phyloP scores from a whole-genome alignment of 2,329 filamentous ascomycete genomes.

The Cryphonectria naterciae region DNA sequence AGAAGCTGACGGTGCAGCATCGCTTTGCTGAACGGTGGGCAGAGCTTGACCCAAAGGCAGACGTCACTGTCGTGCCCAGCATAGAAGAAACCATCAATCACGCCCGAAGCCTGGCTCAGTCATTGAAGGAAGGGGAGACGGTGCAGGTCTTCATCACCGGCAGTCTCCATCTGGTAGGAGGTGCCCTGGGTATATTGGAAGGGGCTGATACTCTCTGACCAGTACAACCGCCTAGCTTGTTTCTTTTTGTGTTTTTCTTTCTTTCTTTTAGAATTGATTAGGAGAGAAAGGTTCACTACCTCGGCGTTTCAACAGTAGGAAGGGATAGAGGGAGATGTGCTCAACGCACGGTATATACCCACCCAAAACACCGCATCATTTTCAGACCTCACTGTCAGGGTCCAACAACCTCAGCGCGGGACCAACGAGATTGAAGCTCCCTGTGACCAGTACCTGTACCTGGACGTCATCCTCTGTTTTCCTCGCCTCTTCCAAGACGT shows the following conservation, averaged over 20 bases:
- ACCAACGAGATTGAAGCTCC: slow-evolving; percentile 66
- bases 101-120: slow-evolving; percentile 43
- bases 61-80: slow-evolving; percentile 53
- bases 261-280: slow-evolving; percentile 8
- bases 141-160: slow-evolving; percentile 54
- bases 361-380: slow-evolving; percentile 22
- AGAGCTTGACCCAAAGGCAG: slow-evolving; percentile 49
- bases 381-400: slow-evolving; percentile 31
- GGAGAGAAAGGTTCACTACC: not conserved
- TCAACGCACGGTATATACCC: slow-evolving; percentile 27
- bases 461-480: slow-evolving; percentile 28
- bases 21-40: slow-evolving; percentile 57
- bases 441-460: slow-evolving; percentile 54
- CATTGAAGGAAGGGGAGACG: slow-evolving; percentile 34
- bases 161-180: slow-evolving; percentile 53
- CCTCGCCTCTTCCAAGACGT: slow-evolving; percentile 13
- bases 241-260: not conserved
- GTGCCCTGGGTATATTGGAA: slow-evolving; percentile 40
- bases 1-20: slow-evolving; percentile 56
- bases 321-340: slow-evolving; percentile 19
- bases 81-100: slow-evolving; percentile 60
- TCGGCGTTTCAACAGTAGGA: not conserved
- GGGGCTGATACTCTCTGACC: slow-evolving; percentile 34
- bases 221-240: not conserved
- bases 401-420: slow-evolving; percentile 56